Evolutionary conservation across 2,329 filamentous ascomycete species (phyloP).

Genomic region (Magnaporthales sp.): DNA sequence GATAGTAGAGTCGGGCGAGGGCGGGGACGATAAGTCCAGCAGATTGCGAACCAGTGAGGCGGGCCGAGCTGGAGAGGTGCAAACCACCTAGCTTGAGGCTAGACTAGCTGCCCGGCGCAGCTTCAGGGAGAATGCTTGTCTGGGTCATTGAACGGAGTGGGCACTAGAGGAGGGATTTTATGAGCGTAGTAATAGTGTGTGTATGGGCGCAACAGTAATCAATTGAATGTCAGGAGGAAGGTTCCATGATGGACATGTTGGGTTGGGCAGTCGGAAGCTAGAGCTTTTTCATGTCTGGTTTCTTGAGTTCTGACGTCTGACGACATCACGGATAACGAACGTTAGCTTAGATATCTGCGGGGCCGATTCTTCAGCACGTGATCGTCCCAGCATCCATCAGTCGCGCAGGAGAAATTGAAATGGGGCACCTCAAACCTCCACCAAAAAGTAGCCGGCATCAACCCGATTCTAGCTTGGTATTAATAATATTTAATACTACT

Average conservation of each 20-base stretch:
- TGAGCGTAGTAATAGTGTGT: neutral
- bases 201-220: neutral
- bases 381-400: constrained; percentile 9
- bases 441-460: constrained; percentile 25
- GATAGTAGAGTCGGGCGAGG: neutral
- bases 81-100: neutral
- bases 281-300: neutral
- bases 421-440: constrained; percentile 29
- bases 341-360: neutral
- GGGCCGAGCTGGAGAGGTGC: neutral
- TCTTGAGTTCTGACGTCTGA: neutral
- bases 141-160: neutral
- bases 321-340: neutral
- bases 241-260: neutral
- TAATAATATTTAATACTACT: neutral
- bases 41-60: neutral
- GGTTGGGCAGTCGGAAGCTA: neutral
- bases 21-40: neutral
- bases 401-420: constrained; percentile 19
- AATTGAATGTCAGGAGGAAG: neutral
- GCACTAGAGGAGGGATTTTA: neutral
- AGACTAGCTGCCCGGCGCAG: neutral
- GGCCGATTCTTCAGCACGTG: neutral
- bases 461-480: neutral
- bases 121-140: neutral